Evolutionary conservation across 2,329 filamentous ascomycete species (phyloP).

Genomic region (Diaporthe caulivora): DNA sequence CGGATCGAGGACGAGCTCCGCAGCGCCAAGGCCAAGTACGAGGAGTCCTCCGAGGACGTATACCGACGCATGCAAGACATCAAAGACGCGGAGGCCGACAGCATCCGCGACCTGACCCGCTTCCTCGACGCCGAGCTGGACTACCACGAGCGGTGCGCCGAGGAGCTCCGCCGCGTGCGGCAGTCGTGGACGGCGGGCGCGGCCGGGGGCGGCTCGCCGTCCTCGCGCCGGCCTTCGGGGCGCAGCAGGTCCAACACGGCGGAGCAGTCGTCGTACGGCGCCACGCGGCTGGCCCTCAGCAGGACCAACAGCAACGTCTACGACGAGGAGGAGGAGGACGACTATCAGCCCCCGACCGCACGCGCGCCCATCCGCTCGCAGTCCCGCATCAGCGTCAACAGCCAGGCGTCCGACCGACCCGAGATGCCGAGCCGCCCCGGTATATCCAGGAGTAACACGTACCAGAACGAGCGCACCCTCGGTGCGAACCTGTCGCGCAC

Average conservation of each 20-base stretch:
- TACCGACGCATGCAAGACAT: constrained; percentile 95
- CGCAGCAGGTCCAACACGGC: constrained; percentile 63
- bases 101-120: constrained; percentile 80
- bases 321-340: constrained; percentile 51
- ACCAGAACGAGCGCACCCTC: constrained; percentile 47
- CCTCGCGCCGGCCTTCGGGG: constrained; percentile 43
- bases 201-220: constrained; percentile 37
- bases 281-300: constrained; percentile 46
- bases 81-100: constrained; percentile 89
- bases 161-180: constrained; percentile 76
- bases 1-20: constrained; percentile 92
- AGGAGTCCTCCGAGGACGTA: constrained; percentile 94
- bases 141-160: constrained; percentile 91
- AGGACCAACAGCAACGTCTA: constrained; percentile 52
- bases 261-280: constrained; percentile 52
- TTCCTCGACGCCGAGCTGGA: constrained; percentile 92
- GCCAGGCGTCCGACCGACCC: constrained; percentile 41
- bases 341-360: constrained; percentile 50
- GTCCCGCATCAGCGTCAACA: constrained; percentile 45
- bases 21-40: constrained; percentile 93
- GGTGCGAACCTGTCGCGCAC: constrained; percentile 37
- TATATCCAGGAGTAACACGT: constrained; percentile 55
- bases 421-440: constrained; percentile 49
- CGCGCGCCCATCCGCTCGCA: constrained; percentile 60
- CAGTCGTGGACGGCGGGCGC: constrained; percentile 56